These are phyloP conservation scores for Pythium coloratum DNA, from an alignment of 352 stramenopile species.

Conservation along the genomic window DNA sequence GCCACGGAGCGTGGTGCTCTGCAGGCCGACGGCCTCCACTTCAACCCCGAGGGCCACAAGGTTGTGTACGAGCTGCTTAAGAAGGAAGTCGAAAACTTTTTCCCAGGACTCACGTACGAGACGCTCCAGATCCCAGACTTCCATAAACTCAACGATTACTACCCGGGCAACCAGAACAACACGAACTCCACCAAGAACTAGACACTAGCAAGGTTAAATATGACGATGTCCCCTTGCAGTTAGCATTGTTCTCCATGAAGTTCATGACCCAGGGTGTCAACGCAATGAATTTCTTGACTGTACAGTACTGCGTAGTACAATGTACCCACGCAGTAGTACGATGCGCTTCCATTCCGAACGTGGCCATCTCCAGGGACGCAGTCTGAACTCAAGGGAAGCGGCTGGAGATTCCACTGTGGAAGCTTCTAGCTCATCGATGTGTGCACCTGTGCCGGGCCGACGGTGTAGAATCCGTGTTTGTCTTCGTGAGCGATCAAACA, in stretches of 20 bases:
- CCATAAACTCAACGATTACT: background rate
- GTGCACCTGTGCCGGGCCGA: background rate
- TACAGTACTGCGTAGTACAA: too few relatives aligned
- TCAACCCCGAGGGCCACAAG: background rate
- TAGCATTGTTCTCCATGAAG: too few relatives aligned
- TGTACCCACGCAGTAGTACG: too few relatives aligned
- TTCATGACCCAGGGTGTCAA: too few relatives aligned
- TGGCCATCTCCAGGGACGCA: too few relatives aligned
- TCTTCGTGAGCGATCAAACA: too few relatives aligned
- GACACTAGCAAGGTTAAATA: background rate
- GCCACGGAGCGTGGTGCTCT: background rate
- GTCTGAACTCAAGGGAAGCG: too few relatives aligned
- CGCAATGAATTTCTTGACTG: too few relatives aligned
- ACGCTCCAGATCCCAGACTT: background rate
- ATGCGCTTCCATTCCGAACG: too few relatives aligned
- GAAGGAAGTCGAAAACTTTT: background rate
- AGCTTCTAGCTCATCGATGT: too few relatives aligned
- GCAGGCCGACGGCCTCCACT: background rate
- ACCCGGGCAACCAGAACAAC: slow-evolving; percentile 1
- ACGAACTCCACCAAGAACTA: background rate
- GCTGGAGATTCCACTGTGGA: too few relatives aligned
- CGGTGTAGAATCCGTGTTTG: too few relatives aligned
- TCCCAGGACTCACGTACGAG: background rate
- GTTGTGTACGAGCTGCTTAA: background rate
- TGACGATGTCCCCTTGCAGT: background rate